These are phyloP conservation scores for Chlorophyllum brunneum DNA, from an alignment of 768 basidiomycete genomes.

Conservation along the genomic window DNA sequence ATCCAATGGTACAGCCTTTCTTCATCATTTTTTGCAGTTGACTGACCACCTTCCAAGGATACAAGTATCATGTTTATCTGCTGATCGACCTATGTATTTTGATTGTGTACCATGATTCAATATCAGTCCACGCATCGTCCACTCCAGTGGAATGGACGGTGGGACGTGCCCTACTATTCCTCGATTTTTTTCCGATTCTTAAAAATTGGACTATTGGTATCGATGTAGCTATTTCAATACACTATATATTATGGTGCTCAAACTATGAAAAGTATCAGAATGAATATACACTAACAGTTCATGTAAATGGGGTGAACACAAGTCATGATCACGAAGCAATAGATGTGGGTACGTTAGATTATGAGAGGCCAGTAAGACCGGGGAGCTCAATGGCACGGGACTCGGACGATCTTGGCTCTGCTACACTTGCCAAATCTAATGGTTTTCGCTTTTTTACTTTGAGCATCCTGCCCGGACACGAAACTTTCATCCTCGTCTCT, in stretches of 20 bases:
- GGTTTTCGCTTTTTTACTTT: constrained; percentile 19
- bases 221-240: too few species aligned
- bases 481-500: constrained; percentile 19
- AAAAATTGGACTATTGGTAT: too few species aligned
- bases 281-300: too few species aligned
- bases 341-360: neutral
- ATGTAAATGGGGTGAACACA: neutral
- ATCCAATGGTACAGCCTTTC: constrained; percentile 30
- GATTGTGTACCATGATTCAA: neutral
- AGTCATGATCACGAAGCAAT: neutral
- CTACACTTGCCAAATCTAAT: constrained; percentile 58
- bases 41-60: constrained; percentile 18
- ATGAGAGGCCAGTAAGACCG: neutral
- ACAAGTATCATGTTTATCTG: constrained; percentile 28
- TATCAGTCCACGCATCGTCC: too few species aligned
- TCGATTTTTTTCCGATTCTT: neutral
- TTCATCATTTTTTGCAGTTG: neutral
- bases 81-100: constrained; percentile 5
- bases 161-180: neutral
- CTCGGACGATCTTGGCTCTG: constrained; percentile 45
- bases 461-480: constrained; percentile 12
- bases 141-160: too few species aligned
- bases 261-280: too few species aligned
- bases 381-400: constrained; percentile 35
- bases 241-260: too few species aligned